Evolutionary conservation across 2,329 filamentous ascomycete species (phyloP), one percentile per base, ranked within the genome.

Genomic region (Fusarium paranaense): DNA sequence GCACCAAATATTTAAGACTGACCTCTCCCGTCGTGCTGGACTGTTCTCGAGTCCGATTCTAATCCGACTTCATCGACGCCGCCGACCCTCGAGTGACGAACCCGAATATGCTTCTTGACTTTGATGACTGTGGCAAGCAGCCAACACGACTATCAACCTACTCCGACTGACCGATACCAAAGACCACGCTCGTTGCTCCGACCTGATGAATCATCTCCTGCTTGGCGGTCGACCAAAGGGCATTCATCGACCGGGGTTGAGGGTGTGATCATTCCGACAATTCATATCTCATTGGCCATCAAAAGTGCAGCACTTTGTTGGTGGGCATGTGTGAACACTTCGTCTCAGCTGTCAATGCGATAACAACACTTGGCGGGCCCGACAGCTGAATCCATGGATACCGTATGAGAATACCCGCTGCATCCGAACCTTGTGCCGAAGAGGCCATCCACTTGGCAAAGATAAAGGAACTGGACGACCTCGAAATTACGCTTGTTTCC

Each of bases 1-100:
- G 25, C 20, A 45, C 71, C 59, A 58, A 71, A 70, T 78, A 78
- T 77, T 77, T 78, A 78, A 78, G 67, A 61, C 70, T 67, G 77
- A 59, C 72, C 54, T 78, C 63, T 75, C 76, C 67, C 70, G n/a
- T 58, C 33, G 11, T 56, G 27, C 61, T 38, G 35, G 13, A 20
- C 11, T 30, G 16, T 16, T 70, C 69, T 40, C 30, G 67, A 59
- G 30, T 22, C 47, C 66, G 33, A 69, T 66, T 56, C 76, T 74
- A 70, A 56, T 71, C 67, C 38, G 14, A 74, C 59, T 50, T 66
- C 67, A 32, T 50, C 52, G 56, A 66, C 20, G 54, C 37, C 27
- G 25, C 40, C 47, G 42, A 33, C 13, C 22, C 27, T 33, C 18
- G 11, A n/a, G 37, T 16, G 14, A n/a, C 5, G 32, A 72, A 22